Base-by-base conservation (phyloP, 192 early-diverging fungal genomes). In the Helicostylum pulchrum region DNA sequence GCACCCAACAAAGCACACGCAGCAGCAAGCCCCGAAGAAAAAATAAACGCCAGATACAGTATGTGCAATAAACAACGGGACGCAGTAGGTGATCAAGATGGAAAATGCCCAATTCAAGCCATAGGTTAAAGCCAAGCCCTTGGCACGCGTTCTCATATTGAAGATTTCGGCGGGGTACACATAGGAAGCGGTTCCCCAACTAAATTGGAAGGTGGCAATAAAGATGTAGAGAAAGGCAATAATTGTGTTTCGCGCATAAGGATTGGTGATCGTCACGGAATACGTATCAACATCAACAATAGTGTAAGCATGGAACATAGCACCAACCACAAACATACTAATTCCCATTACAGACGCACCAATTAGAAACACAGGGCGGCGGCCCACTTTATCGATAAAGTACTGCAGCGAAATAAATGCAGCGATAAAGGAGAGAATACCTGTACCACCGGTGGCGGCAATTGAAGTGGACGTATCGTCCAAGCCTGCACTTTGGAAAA, bases 381-480 rank as follows among this genome's bases (percentile, higher is more conserved):
- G 89, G 21, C 95, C 95, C 74, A 89, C 80, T 9, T 75, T 74
- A 49, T 96, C 94, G 52, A 97, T 79, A 44, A 66, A 74, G 11
- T 30, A 59, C 15, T 42, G 4, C 52, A 95, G 87, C 3, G 74
- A 53, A 2, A 69, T 39, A 23, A 77, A 2, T 17, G 69, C 72
- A 0, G 59, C 43, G 0, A 68, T 30, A 7, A 78, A 58, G 0
- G 50, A 31, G 14, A 76, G 48, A 10, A 72, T 43, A 39, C 64
- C 51, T 21, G 62, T 54, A 0, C 60, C 63, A 15, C 77, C 75
- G 0, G 65, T 76, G 20, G 77, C 64, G 9, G 72, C 70, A 12
- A 78, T 20, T n/a, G 67, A 66, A 9, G 56, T 39, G 6, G 64
- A 54, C 2, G 49, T 51, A 32, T 62, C 63, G 9, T 44, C 32